A percentile compares a stretch with the other conserved stretches of the same genome.
These are phyloP conservation scores for Quercus rubra DNA, from an alignment of 306 rosid species.

Conservation along the genomic window DNA sequence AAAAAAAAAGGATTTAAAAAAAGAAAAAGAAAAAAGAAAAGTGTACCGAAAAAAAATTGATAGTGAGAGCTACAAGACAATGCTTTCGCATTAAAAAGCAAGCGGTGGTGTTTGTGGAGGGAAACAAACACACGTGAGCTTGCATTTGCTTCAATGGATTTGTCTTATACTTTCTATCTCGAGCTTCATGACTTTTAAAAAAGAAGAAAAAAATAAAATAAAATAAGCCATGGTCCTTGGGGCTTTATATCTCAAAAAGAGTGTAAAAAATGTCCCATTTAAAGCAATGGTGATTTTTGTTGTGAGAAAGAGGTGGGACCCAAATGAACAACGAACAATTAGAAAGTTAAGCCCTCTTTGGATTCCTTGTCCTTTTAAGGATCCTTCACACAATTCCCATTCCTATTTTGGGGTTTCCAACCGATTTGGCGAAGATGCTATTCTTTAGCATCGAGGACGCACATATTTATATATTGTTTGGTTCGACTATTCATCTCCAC, in stretches of 20 bases:
- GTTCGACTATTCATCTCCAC: too few relatives aligned
- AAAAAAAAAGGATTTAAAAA: background rate
- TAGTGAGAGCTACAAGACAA: slow-evolving; percentile 17
- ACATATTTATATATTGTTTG: too few relatives aligned
- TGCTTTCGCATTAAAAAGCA: slow-evolving; percentile 10
- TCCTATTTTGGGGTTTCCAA: slow-evolving; percentile 1
- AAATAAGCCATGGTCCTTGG: background rate
- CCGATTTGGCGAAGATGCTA: background rate
- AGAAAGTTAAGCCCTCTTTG: background rate
- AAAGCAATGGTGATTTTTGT: background rate
- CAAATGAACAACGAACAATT: background rate
- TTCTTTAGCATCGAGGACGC: background rate
- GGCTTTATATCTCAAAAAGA: background rate
- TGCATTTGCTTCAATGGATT: slow-evolving; percentile 23
- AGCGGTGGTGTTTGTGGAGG: slow-evolving; percentile 24
- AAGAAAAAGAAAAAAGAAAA: too few relatives aligned
- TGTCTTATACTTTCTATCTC: background rate
- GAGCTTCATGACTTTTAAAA: background rate
- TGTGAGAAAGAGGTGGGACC: background rate
- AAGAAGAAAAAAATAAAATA: background rate
- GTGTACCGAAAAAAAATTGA: background rate
- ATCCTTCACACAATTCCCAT: slow-evolving; percentile 5
- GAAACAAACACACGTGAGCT: slow-evolving; percentile 38
- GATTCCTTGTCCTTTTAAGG: slow-evolving; percentile 1
- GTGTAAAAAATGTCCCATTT: background rate